Base-by-base conservation (phyloP, 306 rosid species). In the Pterocarpus macrocarpus region DNA sequence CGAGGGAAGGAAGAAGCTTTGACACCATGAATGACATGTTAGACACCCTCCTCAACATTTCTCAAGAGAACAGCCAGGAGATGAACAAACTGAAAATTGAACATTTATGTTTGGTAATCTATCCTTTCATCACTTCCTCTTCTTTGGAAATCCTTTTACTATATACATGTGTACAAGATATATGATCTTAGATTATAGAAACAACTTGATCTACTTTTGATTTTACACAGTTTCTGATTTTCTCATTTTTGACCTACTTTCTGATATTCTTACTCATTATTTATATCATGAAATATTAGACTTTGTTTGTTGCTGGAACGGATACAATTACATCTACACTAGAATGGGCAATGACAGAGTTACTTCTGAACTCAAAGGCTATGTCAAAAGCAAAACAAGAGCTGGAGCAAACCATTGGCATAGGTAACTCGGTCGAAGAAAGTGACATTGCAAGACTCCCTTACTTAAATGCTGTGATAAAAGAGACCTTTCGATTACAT, bases 291-390 rank as follows among this genome's bases (percentile, higher is more conserved):
- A 38, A 38, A 38, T 38, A 38, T 38, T 55, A 55, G 32, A 16
- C 30, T 16, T 16, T 55, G 61, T 16, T 55, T 7, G 64, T 58
- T 22, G 64, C 64, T 2, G 64, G 64, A 58, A 22, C 64, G 34
- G 64, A 58, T 28, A 58, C 64, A 22, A 8, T 28, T 28, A 8
- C 36, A 28, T 58, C 34, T 3, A 58, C 64, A 8, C 1, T 58
- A 22, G 64, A 58, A 58, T 58, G 64, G 64, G 64, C 34, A 28
- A 17, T 58, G 64, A 32, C 64, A 8, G 64, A 58, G 64, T 8
- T 58, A 58, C 36, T 58, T 58, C 5, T 2, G 14, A 58, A 58
- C 10, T 16, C 64, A 58, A 16, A 58, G 4, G 34, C 5, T 2
- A 58, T 58, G 64, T 58, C 12, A 2, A 58, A 58, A 9, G 64